A percentile compares a stretch with the other conserved stretches of the same genome.
These are phyloP conservation scores for Zymoseptoria passerinii DNA, from an alignment of 2,329 filamentous ascomycete genomes.

Conservation along the genomic window DNA sequence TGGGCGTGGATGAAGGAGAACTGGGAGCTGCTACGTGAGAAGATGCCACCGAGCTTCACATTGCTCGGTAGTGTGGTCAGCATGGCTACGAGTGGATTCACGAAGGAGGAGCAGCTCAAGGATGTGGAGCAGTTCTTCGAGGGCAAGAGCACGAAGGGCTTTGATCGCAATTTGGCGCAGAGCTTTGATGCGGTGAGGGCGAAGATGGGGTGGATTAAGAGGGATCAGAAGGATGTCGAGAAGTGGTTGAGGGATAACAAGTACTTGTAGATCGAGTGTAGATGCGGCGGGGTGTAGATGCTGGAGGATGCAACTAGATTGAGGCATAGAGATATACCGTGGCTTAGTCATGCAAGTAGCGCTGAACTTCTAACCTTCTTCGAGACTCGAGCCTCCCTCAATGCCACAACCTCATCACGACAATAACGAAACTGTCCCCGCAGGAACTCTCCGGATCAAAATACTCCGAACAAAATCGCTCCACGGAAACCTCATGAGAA, in stretches of 20 bases:
- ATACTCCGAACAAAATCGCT: not conserved
- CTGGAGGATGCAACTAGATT: not conserved
- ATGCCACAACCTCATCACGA: not conserved
- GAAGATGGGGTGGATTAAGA: conserved; percentile 72
- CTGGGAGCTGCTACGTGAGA: conserved; percentile 76
- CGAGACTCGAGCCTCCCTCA: no score
- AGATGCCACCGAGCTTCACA: conserved; percentile 74
- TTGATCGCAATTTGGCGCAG: conserved; percentile 82
- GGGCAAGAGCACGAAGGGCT: conserved; percentile 75
- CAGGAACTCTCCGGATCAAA: no score
- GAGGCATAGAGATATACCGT: not conserved
- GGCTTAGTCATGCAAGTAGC: not conserved
- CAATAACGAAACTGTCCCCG: not conserved
- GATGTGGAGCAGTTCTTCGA: conserved; percentile 75
- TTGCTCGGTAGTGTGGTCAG: conserved; percentile 80
- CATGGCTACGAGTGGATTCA: conserved; percentile 75
- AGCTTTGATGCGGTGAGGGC: conserved; percentile 75
- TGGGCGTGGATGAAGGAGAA: conserved; percentile 79
- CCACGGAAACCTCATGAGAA: not conserved
- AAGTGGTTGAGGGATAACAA: conserved; percentile 60
- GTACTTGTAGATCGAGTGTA: conserved; percentile 38
- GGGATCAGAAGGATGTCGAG: conserved; percentile 70
- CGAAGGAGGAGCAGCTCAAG: conserved; percentile 63
- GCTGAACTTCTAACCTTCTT: no score
- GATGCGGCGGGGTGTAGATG: not conserved